Evolutionary conservation across 805 yeast genomes (phyloP), one percentile per base, ranked within the genome.

Genomic region (Wickerhamomyces mucosus): DNA sequence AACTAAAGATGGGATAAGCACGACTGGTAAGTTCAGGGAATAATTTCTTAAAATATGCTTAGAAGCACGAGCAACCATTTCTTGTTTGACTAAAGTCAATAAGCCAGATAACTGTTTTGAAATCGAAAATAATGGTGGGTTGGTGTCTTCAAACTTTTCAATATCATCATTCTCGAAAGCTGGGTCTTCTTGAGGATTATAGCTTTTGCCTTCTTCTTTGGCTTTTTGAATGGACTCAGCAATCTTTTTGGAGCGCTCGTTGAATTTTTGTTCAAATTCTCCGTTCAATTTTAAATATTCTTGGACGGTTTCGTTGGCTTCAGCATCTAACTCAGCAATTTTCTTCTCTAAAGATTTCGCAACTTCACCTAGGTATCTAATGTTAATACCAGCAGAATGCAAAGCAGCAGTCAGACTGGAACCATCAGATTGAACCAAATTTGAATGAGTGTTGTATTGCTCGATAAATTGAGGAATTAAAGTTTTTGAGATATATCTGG

Each of bases 301-400:
- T 28, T 16, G 28, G 11, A 21, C 10, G 28, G 21, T 17, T 18
- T 43, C 42, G 25, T 30, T 35, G 34, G 26, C 42, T 10, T 31
- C 16, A 7, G 34, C 30, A 15, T 42, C 47, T 18, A 48, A 54
- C 31, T 55, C 50, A 12, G 43, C 42, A 22, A 58, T 49, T 20
- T 45, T 44, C 30, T 53, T 41, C 25, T 51, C 47, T 28, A 48
- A 34, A 26, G 49, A 44, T 15, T 42, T 42, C 15, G 76, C 76
- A 41, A 83, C 50, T 13, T 48, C 55, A 37, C 96, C 96, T 47
- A 89, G 65, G 51, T 89, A 89, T 61, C 97, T 79, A 58, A 88
- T 52, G 55, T 85, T 88, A 53, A 89, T 76, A 65, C 98, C 98
- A 34, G 65, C 63, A 40, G 70, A 71, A 56, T 92, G 98, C 57